phyloP scores from a whole-genome alignment of 768 basidiomycete genomes.

The Hirschioporus abietinus region DNA sequence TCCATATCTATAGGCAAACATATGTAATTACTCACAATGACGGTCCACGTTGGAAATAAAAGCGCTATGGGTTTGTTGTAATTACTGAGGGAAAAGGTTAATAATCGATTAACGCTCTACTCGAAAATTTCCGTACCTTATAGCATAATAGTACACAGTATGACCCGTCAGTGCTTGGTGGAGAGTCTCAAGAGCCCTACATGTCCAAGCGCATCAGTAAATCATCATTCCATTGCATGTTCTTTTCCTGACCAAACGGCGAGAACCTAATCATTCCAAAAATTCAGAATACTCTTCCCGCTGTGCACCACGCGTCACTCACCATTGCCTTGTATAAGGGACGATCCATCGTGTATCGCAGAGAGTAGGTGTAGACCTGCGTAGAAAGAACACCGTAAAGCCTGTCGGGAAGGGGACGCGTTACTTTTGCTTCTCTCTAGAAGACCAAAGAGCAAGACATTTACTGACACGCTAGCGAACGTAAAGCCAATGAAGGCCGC shows the following conservation, averaged over 20 bases:
- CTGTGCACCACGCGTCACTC: slow-evolving; percentile 20
- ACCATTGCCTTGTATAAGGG: slow-evolving; percentile 45
- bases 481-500: slow-evolving; percentile 57
- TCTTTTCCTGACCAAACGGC: slow-evolving; percentile 24
- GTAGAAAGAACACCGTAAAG: slow-evolving; percentile 48
- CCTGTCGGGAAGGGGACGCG: slow-evolving; percentile 27
- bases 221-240: slow-evolving; percentile 2
- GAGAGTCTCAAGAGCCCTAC: slow-evolving; percentile 39
- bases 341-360: slow-evolving; percentile 49
- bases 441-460: slow-evolving; percentile 11
- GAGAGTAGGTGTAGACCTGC: slow-evolving; percentile 52
- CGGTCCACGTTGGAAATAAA: background rate
- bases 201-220: background rate
- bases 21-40: slow-evolving; percentile 10
- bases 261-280: slow-evolving; percentile 22
- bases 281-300: background rate
- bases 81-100: slow-evolving; percentile 14
- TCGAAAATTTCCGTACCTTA: slow-evolving; percentile 37
- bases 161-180: slow-evolving; percentile 51
- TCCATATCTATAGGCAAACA: slow-evolving; percentile 21
- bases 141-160: slow-evolving; percentile 46
- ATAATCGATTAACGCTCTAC: background rate
- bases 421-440: background rate
- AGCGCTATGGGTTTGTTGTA: slow-evolving; percentile 19
- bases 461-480: slow-evolving; percentile 31